Conservation (phyloP, 2,329 filamentous ascomycete species). For the Pseudogymnoascus sp. region DNA sequence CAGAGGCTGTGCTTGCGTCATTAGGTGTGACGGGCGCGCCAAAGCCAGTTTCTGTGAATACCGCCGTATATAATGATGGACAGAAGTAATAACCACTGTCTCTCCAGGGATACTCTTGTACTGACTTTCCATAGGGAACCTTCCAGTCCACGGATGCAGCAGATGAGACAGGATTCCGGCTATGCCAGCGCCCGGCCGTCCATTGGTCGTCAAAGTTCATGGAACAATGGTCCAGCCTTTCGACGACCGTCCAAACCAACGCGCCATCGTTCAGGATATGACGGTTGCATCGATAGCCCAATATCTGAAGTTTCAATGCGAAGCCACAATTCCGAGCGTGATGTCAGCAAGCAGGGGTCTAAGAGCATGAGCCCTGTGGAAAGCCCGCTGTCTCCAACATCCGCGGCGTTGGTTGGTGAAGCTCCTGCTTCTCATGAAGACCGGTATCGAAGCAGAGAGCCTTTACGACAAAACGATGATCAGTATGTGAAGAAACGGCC, state of each 20-base stretch:
- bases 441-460: constrained; percentile 16
- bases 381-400: constrained; percentile 21
- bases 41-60: constrained; percentile 22
- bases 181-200: constrained; percentile 23
- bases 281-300: not conserved
- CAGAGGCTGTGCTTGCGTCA: constrained; percentile 27
- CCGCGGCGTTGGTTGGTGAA: constrained; percentile 24
- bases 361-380: not conserved
- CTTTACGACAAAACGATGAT: constrained; percentile 27
- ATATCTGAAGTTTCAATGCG: constrained; percentile 2
- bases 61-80: not conserved
- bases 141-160: constrained; percentile 11
- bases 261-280: not conserved
- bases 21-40: constrained; percentile 29
- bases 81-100: not conserved
- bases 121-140: not conserved
- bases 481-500: constrained; percentile 25
- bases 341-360: not conserved
- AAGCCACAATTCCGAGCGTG: not conserved
- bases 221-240: not conserved
- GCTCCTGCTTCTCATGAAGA: constrained; percentile 6
- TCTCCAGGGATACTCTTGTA: not conserved
- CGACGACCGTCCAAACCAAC: constrained; percentile 1
- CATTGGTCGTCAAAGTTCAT: constrained; percentile 18
- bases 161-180: constrained; percentile 23